Evolutionary conservation across 2,329 filamentous ascomycete species (phyloP), one percentile per base, ranked within the genome.

Genomic region (Xylaria polymorpha): DNA sequence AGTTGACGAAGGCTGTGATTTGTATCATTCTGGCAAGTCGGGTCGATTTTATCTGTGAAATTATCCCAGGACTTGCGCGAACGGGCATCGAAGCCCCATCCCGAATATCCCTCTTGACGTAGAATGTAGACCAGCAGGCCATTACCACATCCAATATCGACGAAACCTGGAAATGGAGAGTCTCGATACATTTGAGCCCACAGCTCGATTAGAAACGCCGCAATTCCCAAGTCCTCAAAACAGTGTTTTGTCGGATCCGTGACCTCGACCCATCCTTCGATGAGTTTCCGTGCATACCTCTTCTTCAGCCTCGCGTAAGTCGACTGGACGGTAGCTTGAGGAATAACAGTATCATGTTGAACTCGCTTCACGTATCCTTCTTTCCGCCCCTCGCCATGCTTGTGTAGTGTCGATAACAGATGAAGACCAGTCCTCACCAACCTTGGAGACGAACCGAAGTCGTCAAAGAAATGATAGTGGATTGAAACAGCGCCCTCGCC

Each of bases 121-220:
- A 99, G 86, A 44, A 99, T 88, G 77, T 97, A 88, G 8, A 97
- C 93, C 1, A 99, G 86, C 3, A 99, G 84, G 0, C 96, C 96
- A 77, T 98, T 99, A 1, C 96, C 96, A 77, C 96, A 98, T 5
- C 95, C 96, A 55, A 99, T 94, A 77, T 99, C 96, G 22, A 98
- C 92, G 76, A 98, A 99, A 0, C 95, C 94, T 0, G 94, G 93
- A 74, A 97, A 98, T 0, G 73, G 69, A 0, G 57, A 67, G 50
- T 77, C 78, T 44, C 74, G 77, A 78, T 98, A 98, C 90, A 97
- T 95, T 67, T 91, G 89, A 14, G 83, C 82, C 96, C 96, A 99
- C 1, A 98, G 83, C 82, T 98, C 94, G 32, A 98, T 93, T 61
- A 98, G 83, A 75, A 98, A 99, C 0, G 95, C 92, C 0, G 95